Evolutionary conservation across 2,329 filamentous ascomycete species (phyloP), one percentile per base, ranked within the genome.

Genomic region (Colletotrichum navitas): DNA sequence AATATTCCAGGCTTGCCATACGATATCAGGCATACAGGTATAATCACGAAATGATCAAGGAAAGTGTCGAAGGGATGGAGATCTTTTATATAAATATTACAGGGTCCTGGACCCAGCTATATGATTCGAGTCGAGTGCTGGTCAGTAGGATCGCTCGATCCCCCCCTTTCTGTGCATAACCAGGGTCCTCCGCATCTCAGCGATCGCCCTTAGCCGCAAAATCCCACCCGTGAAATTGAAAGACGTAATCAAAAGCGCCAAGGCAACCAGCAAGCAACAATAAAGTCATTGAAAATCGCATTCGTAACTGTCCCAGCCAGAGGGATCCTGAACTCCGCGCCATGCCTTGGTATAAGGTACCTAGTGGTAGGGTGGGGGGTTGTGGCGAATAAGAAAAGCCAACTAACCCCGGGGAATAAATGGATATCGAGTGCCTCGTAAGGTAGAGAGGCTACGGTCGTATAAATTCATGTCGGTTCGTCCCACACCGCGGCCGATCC

Each of bases 281-380:
- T 29, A 55, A 55, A 62, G 26, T 68, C 58, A 47, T 71, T 45
- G 58, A 63, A 52, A 52, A 68, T 68, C 41, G 54, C 64, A 54
- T 68, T 71, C 68, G 64, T 71, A 63, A 68, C 36, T 62, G 47
- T 65, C 66, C 54, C 66, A 49, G 29, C 65, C 47, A 49, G 55
- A 63, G 56, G 59, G 59, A 59, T 63, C 69, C 66, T 47, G 54
- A 70, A 74, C 73, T 70, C 73, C 73, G 71, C 71, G 73, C 73
- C 71, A 74, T 74, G 73, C 67, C 73, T 67, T 71, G 73, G 71
- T 74, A 71, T 73, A 71, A 67, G 65, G 64, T 68, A 47, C 45
- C 45, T 63, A 68, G 21, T 58, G 59, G 58, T 68, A 63, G 65
- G 52, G 26, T 66, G 29, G 49, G 55, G 55, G 58, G 43, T 41